Percentiles rank a stretch among this genome's conserved stretches.
These are phyloP conservation scores for Vaucheria bursata DNA, from an alignment of 352 stramenopile species.

Conservation along the genomic window DNA sequence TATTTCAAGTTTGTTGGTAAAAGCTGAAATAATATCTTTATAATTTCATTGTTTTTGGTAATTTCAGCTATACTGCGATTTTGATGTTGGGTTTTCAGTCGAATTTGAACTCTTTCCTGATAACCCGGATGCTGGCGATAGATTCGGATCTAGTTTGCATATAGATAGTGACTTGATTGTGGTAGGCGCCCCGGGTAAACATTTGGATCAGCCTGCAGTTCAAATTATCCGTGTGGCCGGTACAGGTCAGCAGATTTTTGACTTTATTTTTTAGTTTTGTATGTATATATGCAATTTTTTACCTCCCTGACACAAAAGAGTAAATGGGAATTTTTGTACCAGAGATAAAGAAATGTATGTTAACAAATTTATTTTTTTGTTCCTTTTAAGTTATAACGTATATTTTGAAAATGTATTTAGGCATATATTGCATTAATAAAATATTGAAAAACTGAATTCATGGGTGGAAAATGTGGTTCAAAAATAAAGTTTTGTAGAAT, in stretches of 20 bases:
- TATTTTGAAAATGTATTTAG: no score
- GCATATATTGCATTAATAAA: no score
- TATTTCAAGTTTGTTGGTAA: neutral
- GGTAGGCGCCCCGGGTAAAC: constrained; percentile 25
- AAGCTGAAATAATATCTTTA: neutral
- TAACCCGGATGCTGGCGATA: constrained; percentile 21
- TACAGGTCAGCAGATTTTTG: neutral
- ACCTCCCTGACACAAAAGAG: neutral
- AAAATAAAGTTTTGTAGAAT: no score
- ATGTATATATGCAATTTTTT: neutral
- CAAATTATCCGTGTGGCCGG: constrained; percentile 25
- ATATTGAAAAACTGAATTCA: no score
- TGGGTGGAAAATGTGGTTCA: no score
- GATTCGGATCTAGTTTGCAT: constrained; percentile 28
- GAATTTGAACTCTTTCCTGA: constrained; percentile 37
- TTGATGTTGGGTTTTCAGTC: constrained; percentile 36
- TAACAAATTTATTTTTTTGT: no score
- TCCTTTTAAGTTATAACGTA: no score
- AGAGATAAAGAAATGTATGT: no score
- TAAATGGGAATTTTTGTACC: no score
- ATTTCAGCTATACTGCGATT: neutral
- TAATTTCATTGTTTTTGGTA: no score
- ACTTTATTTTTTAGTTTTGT: no score
- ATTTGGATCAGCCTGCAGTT: constrained; percentile 26
- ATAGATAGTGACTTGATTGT: constrained; percentile 27